These are phyloP conservation scores for Xerocomus spinulosus DNA, from an alignment of 768 basidiomycete genomes.

Conservation along the genomic window DNA sequence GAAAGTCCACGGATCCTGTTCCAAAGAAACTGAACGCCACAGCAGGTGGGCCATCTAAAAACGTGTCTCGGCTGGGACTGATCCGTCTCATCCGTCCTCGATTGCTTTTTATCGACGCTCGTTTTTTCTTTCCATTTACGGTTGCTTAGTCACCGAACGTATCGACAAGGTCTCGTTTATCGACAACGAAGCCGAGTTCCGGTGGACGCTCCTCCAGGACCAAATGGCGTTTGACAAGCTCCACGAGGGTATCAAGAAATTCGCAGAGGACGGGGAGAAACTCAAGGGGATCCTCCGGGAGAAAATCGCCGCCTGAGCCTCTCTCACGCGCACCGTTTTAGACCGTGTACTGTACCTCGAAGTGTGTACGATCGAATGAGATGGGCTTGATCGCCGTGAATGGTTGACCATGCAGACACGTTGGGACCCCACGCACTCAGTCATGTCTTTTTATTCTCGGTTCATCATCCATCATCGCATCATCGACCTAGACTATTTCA, in stretches of 20 bases:
- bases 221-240: conserved; percentile 99
- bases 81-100: conserved; percentile 5
- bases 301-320: conserved; percentile 41
- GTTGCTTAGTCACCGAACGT: conserved; percentile 43
- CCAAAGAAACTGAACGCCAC: conserved; percentile 78
- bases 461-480: too few species aligned
- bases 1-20: conserved; percentile 69
- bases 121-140: background rate
- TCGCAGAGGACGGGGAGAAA: conserved; percentile 90
- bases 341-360: too few species aligned
- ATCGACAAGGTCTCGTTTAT: conserved; percentile 78
- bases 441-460: too few species aligned
- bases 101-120: background rate
- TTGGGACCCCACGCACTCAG: too few species aligned
- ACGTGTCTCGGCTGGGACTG: conserved; percentile 5
- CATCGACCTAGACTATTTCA: too few species aligned
- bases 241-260: conserved; percentile 97
- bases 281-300: conserved; percentile 78
- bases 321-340: too few species aligned
- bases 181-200: conserved; percentile 95
- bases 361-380: too few species aligned
- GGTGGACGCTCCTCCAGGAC: conserved; percentile 89
- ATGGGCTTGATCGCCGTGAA: too few species aligned
- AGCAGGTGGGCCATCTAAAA: conserved; percentile 48
- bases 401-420: too few species aligned